A percentile compares a stretch with the other conserved stretches of the same genome.
phyloP scores from a whole-genome alignment of 306 rosid species.

The Quercus agrifolia region DNA sequence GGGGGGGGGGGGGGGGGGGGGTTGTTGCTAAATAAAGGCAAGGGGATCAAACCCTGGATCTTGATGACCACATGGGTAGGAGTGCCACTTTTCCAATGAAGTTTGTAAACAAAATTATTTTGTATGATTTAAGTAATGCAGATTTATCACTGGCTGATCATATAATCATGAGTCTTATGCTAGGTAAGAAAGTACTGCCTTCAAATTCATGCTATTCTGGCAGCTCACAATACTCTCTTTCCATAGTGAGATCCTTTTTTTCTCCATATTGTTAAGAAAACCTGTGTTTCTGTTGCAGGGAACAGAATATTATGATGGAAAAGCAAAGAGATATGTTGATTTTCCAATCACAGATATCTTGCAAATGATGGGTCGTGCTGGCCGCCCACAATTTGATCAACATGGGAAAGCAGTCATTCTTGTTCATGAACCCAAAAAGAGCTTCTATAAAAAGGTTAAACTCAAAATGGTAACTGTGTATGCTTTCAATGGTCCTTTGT shows the following conservation, averaged over 20 bases:
- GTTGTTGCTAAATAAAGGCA: no score
- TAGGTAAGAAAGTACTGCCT: neutral
- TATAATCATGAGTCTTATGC: neutral
- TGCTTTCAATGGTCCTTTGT: conserved; percentile 5
- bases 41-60: no score
- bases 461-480: conserved; percentile 16
- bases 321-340: conserved; percentile 87
- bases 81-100: no score
- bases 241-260: neutral
- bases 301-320: conserved; percentile 88
- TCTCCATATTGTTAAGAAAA: neutral
- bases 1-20: no score
- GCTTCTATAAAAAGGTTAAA: conserved; percentile 91
- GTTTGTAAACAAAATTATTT: no score
- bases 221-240: neutral
- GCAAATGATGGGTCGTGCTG: conserved; percentile 99
- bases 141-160: neutral
- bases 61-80: no score
- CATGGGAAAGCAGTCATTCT: conserved; percentile 99
- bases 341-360: conserved; percentile 96
- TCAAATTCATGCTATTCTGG: neutral
- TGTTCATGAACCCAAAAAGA: conserved; percentile 98
- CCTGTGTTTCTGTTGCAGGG: conserved; percentile 53
- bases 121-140: no score
- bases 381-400: conserved; percentile 97